phyloP scores from a whole-genome alignment of 805 yeast genomes.

The Wickerhamiella hasegawae region DNA sequence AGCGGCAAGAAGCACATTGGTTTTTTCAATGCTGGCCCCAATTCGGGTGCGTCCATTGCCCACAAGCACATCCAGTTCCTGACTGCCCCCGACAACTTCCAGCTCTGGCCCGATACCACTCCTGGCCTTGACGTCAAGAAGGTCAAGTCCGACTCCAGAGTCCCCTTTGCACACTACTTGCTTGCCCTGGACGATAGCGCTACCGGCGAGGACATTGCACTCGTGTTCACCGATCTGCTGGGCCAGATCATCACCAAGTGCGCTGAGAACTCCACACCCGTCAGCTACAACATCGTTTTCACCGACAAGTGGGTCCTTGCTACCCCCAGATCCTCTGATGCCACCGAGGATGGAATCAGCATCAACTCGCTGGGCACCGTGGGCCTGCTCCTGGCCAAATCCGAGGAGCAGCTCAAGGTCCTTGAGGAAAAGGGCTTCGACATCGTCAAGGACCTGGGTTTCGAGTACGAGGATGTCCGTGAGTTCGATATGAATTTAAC shows the following conservation, averaged over 20 bases:
- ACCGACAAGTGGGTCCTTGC: conserved; percentile 72
- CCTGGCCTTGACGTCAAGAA: conserved; percentile 23
- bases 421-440: conserved; percentile 9
- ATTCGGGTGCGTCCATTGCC: conserved; percentile 86
- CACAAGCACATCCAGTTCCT: conserved; percentile 87
- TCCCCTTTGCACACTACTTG: conserved; percentile 71
- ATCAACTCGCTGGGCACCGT: conserved; percentile 69
- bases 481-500: conserved; percentile 3
- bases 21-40: conserved; percentile 76
- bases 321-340: conserved; percentile 60
- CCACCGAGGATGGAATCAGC: conserved; percentile 31
- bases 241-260: conserved; percentile 54
- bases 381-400: conserved; percentile 66
- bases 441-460: conserved; percentile 12
- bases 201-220: conserved; percentile 29
- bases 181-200: conserved; percentile 38
- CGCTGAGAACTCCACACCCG: conserved; percentile 18
- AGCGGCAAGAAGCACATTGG: conserved; percentile 45
- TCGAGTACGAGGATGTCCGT: conserved; percentile 11
- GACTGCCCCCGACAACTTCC: conserved; percentile 44
- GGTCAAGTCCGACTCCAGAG: conserved; percentile 32
- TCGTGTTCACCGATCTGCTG: conserved; percentile 54
- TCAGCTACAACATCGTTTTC: conserved; percentile 65
- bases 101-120: conserved; percentile 40
- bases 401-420: conserved; percentile 28